Evolutionary conservation across 768 basidiomycete species (phyloP), one percentile per base, ranked within the genome.

Genomic region (Strobilomyces confusus): DNA sequence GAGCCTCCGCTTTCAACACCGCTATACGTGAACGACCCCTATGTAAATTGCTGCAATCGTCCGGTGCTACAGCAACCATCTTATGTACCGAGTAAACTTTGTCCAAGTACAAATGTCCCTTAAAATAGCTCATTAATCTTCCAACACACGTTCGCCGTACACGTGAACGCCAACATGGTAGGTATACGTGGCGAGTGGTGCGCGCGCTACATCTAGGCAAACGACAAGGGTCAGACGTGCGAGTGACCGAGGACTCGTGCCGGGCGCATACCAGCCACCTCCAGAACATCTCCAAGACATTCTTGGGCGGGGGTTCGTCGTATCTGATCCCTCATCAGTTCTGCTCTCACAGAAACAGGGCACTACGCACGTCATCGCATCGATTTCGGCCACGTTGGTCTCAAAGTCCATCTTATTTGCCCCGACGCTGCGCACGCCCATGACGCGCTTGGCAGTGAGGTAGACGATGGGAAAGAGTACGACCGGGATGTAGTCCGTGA

Each of bases 391-490:
- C 12, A 71, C 49, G 17, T 58, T 47, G 23, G 50, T 52, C 2
- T 52, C 45, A 45, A 69, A 71, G 38, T 69, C 67, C 67, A 69
- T 71, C n/a, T 67, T 51, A 4, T 34, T 14, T 4, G 54, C 25
- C 1, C 32, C 51, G 15, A 64, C 14, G 2, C 36, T 1, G 5
- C 32, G 57, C 2, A 33, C 55, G 26, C 58, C 54, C 59, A 49
- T 29, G 29, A 29, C 29, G 9, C 6, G 29, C 29, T 29, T 29
- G 6, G 29, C 29, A 29, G 29, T 6, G 15, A 75, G 3, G 63
- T 75, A 82, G 12, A 82, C 56, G 41, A 78, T 36, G 15, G 79
- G 79, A 72, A 82, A 79, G 45, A 78, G 58, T 34, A 62, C 59
- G 52, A 76, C 56, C 8, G 76, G 73, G 23, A 77, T 41, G 52